phyloP scores from a whole-genome alignment of 495 filamentous ascomycete genomes.

The Aspergillus biplanus region DNA sequence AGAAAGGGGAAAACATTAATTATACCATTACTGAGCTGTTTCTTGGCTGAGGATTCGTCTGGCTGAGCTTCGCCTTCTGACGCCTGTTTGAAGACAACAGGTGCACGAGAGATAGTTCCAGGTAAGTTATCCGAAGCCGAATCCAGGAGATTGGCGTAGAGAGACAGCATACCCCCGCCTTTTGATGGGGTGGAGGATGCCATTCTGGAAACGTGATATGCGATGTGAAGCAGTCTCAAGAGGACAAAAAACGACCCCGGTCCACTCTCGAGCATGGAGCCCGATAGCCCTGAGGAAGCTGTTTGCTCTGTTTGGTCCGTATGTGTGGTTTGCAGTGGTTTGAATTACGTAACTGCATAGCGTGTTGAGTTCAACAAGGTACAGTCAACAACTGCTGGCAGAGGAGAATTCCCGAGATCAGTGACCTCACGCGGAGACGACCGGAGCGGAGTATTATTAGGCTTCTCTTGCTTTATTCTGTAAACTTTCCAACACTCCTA shows the following conservation, averaged over 20 bases:
- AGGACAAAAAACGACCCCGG: too few species aligned
- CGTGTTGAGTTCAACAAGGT: neutral
- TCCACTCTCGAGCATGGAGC: too few species aligned
- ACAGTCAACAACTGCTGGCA: too few species aligned
- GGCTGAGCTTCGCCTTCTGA: slow-evolving; percentile 50
- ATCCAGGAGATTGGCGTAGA: slow-evolving; percentile 69
- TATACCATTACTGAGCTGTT: slow-evolving; percentile 76
- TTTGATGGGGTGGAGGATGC: slow-evolving; percentile 36
- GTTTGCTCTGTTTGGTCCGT: slow-evolving; percentile 18
- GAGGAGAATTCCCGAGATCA: too few species aligned
- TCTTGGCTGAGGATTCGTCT: slow-evolving; percentile 67
- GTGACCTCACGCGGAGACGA: neutral
- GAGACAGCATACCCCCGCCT: slow-evolving; percentile 51
- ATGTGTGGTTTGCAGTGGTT: slow-evolving; percentile 5
- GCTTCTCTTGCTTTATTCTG: neutral
- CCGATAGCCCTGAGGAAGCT: neutral
- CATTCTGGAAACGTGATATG: slow-evolving; percentile 30
- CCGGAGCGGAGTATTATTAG: neutral
- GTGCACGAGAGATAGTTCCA: slow-evolving; percentile 73
- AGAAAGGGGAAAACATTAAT: slow-evolving; percentile 34
- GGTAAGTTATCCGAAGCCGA: slow-evolving; percentile 53
- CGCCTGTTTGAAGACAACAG: slow-evolving; percentile 73
- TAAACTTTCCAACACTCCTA: neutral
- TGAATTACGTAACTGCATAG: slow-evolving; percentile 10
- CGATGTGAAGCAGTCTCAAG: neutral